Conservation (phyloP, 2,329 filamentous ascomycete species). For the Domatiomyces catenatus region DNA sequence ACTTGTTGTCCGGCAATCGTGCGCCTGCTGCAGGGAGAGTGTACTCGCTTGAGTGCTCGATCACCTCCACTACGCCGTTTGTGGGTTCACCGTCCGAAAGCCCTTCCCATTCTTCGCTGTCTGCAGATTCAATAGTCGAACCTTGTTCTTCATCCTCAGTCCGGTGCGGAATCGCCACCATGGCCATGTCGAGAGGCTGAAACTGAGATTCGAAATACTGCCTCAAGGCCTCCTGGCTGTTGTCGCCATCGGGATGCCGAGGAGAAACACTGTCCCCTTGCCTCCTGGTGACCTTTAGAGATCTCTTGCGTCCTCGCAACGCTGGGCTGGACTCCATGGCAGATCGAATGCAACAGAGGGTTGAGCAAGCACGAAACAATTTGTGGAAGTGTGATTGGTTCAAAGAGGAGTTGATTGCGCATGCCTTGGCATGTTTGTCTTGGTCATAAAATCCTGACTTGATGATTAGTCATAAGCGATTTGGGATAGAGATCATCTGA, state of each 20-base stretch:
- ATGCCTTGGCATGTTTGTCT: no score
- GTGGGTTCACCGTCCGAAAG: neutral
- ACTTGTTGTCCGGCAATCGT: slow-evolving; percentile 50
- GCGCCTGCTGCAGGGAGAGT: neutral
- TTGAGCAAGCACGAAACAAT: neutral
- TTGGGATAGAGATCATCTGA: no score
- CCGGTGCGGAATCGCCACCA: neutral
- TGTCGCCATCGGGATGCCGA: neutral
- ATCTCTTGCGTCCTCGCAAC: neutral
- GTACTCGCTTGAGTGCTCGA: neutral
- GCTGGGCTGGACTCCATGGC: neutral
- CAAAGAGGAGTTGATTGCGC: no score
- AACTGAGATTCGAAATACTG: neutral
- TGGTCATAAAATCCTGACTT: no score
- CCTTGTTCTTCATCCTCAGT: neutral
- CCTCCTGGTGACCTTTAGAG: neutral
- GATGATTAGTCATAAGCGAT: no score
- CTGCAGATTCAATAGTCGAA: neutral
- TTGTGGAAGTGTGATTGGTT: no score
- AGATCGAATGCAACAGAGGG: neutral
- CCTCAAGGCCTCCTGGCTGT: neutral
- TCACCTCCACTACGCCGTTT: neutral
- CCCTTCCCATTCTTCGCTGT: neutral
- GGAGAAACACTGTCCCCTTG: neutral
- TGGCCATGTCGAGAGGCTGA: neutral